Conservation (phyloP, 2,329 filamentous ascomycete species). For the Epichloe glyceriae region DNA sequence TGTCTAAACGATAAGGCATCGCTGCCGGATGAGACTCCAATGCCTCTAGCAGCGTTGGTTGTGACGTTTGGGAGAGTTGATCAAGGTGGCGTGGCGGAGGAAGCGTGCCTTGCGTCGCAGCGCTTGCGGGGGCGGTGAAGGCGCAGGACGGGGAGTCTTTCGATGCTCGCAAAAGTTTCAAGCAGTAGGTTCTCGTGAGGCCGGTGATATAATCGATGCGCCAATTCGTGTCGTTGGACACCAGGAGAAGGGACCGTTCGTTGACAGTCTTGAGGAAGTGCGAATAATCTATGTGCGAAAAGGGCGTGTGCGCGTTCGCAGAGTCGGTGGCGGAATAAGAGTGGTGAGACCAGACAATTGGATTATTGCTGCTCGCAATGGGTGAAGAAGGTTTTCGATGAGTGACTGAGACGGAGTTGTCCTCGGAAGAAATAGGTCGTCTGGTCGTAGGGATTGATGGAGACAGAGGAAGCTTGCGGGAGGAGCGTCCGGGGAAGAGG, state of each 20-base stretch:
- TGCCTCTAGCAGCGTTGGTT: conserved; percentile 19
- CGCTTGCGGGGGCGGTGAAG: no score
- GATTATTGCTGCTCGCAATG: background rate
- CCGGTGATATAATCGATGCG: no score
- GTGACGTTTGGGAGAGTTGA: no score
- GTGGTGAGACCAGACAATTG: background rate
- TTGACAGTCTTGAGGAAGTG: no score
- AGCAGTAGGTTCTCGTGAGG: no score
- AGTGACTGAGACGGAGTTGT: background rate
- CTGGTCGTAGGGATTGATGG: conserved; percentile 1
- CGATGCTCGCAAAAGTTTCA: no score
- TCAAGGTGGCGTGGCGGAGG: background rate
- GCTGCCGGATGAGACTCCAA: conserved; percentile 25
- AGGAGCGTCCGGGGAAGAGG: conserved; percentile 7
- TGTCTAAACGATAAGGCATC: conserved; percentile 77
- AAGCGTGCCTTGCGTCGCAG: background rate
- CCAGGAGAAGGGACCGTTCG: no score
- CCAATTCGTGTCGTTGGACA: no score
- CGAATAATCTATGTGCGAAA: no score
- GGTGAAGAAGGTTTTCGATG: background rate
- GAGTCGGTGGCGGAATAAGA: background rate
- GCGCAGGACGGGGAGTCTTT: no score
- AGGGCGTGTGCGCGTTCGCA: no score
- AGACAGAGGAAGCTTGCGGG: background rate
- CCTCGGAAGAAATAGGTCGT: background rate